Percentiles rank a stretch among this genome's conserved stretches.
phyloP scores from a whole-genome alignment of 106 monocot species.

The Allium sativum region DNA sequence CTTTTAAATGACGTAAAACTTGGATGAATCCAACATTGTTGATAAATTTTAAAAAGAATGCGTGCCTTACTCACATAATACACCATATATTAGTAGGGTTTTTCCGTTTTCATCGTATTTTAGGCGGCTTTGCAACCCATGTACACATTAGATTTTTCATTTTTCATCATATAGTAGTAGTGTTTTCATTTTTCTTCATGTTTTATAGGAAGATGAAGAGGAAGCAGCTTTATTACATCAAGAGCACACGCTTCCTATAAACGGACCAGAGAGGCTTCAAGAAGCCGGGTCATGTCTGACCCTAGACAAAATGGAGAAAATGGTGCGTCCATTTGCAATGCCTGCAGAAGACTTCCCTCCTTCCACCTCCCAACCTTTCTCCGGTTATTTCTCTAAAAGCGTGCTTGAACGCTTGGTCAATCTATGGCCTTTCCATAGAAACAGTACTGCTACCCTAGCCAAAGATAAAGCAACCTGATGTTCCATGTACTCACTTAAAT shows the following conservation, averaged over 20 bases:
- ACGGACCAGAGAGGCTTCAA: conserved; percentile 88
- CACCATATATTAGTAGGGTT: too few relatives aligned
- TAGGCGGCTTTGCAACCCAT: too few relatives aligned
- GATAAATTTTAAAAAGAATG: too few relatives aligned
- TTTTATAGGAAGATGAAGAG: conserved; percentile 28
- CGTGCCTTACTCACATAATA: too few relatives aligned
- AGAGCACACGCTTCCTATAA: conserved; percentile 94
- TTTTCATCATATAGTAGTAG: too few relatives aligned
- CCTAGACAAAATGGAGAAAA: conserved; percentile 75
- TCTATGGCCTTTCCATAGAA: conserved; percentile 81
- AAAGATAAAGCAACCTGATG: too few relatives aligned
- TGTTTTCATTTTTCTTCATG: too few relatives aligned
- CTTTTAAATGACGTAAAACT: too few relatives aligned
- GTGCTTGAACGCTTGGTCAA: conserved; percentile 73
- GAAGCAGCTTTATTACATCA: conserved; percentile 56
- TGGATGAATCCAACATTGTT: too few relatives aligned
- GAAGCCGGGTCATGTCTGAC: conserved; percentile 66
- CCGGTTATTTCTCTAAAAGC: conserved; percentile 61
- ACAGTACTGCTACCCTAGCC: neutral
- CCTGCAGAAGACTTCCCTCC: conserved; percentile 97
- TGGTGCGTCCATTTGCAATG: conserved; percentile 91
- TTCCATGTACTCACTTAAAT: too few relatives aligned
- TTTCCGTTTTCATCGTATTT: too few relatives aligned
- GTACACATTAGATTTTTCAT: too few relatives aligned
- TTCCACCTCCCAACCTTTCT: conserved; percentile 42